Conservation (phyloP, 768 basidiomycete species). For the Cyclocybe aegerita region DNA sequence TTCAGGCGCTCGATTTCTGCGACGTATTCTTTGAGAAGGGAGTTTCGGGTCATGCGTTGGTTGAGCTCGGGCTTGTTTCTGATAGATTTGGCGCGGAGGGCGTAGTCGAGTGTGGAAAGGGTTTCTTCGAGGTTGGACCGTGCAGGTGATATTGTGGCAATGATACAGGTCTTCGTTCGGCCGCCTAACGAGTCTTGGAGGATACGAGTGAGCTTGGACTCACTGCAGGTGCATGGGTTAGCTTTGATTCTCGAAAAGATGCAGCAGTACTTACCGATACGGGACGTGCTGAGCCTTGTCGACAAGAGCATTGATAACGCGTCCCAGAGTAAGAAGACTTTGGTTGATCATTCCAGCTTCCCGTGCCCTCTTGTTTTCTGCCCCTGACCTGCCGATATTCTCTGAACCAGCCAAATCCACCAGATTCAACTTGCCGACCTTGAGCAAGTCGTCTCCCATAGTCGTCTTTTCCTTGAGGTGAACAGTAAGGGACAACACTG, state of each 20-base stretch:
- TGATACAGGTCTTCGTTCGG: constrained; percentile 94
- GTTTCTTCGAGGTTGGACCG: constrained; percentile 96
- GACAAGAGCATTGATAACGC: constrained; percentile 95
- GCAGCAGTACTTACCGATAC: constrained; percentile 62
- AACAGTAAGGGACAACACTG: constrained; percentile 94
- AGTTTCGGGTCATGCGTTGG: constrained; percentile 89
- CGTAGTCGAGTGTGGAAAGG: constrained; percentile 95
- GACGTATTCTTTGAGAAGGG: constrained; percentile 91
- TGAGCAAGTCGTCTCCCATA: constrained; percentile 84
- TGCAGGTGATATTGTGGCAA: constrained; percentile 94
- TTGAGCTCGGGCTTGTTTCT: constrained; percentile 95
- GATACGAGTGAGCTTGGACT: constrained; percentile 96
- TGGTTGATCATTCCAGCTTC: constrained; percentile 99
- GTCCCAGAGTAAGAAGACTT: constrained; percentile 91
- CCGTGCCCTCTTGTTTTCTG: constrained; percentile 90
- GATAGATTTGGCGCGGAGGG: constrained; percentile 92
- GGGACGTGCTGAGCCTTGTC: constrained; percentile 91
- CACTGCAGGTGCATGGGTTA: constrained; percentile 42
- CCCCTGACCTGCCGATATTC: constrained; percentile 94
- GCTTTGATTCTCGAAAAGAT: not conserved
- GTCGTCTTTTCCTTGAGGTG: constrained; percentile 82
- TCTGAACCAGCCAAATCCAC: constrained; percentile 98
- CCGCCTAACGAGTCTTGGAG: constrained; percentile 99
- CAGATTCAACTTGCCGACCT: constrained; percentile 93
- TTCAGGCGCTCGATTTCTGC: constrained; percentile 93